Evolutionary conservation across 208 protist genomes (phyloP), one percentile per base, ranked within the genome.

Genomic region (Trypanosoma platydactyli): DNA sequence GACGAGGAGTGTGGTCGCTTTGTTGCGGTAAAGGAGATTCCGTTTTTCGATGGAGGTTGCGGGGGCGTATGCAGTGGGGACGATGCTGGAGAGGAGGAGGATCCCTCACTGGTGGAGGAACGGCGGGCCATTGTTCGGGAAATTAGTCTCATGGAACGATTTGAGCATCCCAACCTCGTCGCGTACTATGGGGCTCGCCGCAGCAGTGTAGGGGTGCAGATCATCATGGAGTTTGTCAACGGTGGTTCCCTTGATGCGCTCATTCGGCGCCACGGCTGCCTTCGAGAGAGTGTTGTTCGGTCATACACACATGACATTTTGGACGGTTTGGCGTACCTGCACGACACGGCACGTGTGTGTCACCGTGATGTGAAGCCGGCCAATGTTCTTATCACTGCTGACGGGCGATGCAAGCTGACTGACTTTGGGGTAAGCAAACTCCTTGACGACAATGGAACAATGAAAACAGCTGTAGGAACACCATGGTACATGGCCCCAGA

Each of bases 401-500:
- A 90, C 11, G 94, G 91, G 0, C 73, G 65, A 1, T 88, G 88
- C 65, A 97, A 97, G 67, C 73, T 97, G 41, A 82, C 88, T 1
- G 94, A 97, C 64, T 97, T 97, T 79, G 91, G 91, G 0, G 80
- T 86, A 0, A 83, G 81, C 33, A 90, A 91, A 68, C 63, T 72
- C 7, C 63, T 95, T 6, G 84, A 70, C 27, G 76, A 74, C 53
- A 63, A 46, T 45, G 54, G 27, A n/a, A 48, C 40, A 35, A 84
- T 94, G 80, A 70, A 83, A 53, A 94, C 89, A 20, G 81, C 82
- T 6, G 88, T 91, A 35, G 94, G 94, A 33, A 97, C 94, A 38
- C 88, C 91, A 46, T 94, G 83, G 86, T 97, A 94, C 73, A 97
- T 97, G 87, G 90, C 94, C 1, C 94, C 94, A 1, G 94, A 97